Evolutionary conservation across 352 stramenopile genomes (phyloP).

Genomic region (Pythium phragmitis): DNA sequence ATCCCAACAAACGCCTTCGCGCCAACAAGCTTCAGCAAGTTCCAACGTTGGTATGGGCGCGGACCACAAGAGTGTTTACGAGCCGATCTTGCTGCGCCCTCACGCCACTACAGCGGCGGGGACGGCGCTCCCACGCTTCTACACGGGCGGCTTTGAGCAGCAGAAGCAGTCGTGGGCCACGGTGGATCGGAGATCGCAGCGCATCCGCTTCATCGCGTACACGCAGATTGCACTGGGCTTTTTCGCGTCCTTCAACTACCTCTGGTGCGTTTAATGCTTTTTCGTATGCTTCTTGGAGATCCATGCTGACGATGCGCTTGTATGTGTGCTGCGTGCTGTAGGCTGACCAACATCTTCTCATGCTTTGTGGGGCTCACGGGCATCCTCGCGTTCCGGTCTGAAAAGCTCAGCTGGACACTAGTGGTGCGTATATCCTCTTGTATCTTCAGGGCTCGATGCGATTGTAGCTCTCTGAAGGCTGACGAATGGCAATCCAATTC

Average conservation of each 20-base stretch:
- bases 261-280: constrained; percentile 41
- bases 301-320: neutral
- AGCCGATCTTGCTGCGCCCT: constrained; percentile 22
- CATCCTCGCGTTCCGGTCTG: constrained; percentile 64
- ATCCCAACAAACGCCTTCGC: too few species aligned
- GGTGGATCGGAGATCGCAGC: constrained; percentile 56
- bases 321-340: neutral
- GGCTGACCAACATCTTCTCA: constrained; percentile 74
- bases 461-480: neutral
- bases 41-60: constrained; percentile 6
- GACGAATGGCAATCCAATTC: neutral
- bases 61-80: constrained; percentile 25
- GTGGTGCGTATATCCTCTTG: constrained; percentile 40
- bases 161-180: constrained; percentile 77
- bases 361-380: constrained; percentile 64
- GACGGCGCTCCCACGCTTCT: constrained; percentile 37
- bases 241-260: constrained; percentile 63
- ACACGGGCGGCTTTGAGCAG: constrained; percentile 69
- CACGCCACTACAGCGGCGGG: constrained; percentile 18
- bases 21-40: neutral
- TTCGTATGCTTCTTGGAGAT: neutral
- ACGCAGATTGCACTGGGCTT: constrained; percentile 61
- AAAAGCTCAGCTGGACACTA: constrained; percentile 78
- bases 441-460: neutral
- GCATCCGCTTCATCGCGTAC: constrained; percentile 61